Evolutionary conservation across 768 basidiomycete species (phyloP).

Genomic region (Tylopilus vinaceipallidus): DNA sequence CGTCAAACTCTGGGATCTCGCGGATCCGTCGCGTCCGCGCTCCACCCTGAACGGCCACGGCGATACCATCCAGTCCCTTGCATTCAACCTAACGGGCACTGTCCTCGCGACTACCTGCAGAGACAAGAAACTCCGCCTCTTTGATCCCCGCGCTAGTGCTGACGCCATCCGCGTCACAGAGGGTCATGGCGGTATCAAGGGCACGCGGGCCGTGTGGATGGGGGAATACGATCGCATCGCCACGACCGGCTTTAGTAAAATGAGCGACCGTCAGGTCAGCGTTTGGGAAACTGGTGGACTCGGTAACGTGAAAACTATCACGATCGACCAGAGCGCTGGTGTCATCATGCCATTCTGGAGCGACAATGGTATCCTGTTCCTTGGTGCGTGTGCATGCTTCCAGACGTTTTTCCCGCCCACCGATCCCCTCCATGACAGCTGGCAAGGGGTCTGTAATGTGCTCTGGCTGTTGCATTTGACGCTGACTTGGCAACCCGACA

Average conservation of each 20-base stretch:
- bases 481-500: slow-evolving; percentile 30
- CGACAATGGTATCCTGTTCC: slow-evolving; percentile 88
- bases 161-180: slow-evolving; percentile 83
- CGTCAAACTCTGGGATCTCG: slow-evolving; percentile 91
- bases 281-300: slow-evolving; percentile 88
- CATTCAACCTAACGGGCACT: slow-evolving; percentile 80
- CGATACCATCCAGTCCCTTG: slow-evolving; percentile 84
- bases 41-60: slow-evolving; percentile 68
- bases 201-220: slow-evolving; percentile 86
- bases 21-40: slow-evolving; percentile 62
- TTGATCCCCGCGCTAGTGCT: slow-evolving; percentile 80
- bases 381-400: slow-evolving; percentile 45
- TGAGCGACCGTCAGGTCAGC: slow-evolving; percentile 89
- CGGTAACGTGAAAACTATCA: slow-evolving; percentile 70
- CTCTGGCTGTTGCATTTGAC: background rate
- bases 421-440: slow-evolving; percentile 39
- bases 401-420: background rate
- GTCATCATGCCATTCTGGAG: slow-evolving; percentile 98
- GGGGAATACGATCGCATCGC: slow-evolving; percentile 85
- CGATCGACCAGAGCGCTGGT: slow-evolving; percentile 87
- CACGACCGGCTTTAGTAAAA: slow-evolving; percentile 95
- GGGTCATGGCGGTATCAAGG: slow-evolving; percentile 92
- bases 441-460: slow-evolving; percentile 74
- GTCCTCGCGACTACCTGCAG: slow-evolving; percentile 86
- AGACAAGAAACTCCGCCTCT: slow-evolving; percentile 89